phyloP scores from a whole-genome alignment of 2,329 filamentous ascomycete genomes.

The Pleoardoris graminearum region DNA sequence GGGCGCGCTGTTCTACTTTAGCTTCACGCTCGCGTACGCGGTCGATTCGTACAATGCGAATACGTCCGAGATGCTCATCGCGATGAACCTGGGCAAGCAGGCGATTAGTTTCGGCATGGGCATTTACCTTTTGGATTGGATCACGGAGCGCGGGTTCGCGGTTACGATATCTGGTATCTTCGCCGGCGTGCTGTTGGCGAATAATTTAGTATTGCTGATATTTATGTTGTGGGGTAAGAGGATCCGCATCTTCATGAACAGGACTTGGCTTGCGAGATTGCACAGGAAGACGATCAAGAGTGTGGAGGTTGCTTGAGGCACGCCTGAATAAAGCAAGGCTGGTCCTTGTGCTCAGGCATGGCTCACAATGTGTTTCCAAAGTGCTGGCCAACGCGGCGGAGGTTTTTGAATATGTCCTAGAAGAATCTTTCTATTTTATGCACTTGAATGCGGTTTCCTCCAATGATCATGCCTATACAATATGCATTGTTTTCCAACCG shows the following conservation, averaged over 20 bases:
- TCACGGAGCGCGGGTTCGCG: conserved; percentile 36
- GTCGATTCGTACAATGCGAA: conserved; percentile 63
- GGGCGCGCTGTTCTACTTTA: conserved; percentile 41
- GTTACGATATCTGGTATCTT: conserved; percentile 44
- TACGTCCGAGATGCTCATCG: conserved; percentile 64
- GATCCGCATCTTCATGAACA: conserved; percentile 33
- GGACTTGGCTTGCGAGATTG: conserved; percentile 38
- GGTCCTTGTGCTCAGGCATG: not conserved
- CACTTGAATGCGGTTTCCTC: too few relatives aligned
- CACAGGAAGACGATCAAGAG: conserved; percentile 29
- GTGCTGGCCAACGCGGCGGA: too few relatives aligned
- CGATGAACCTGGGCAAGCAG: conserved; percentile 45
- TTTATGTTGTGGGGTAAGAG: conserved; percentile 44
- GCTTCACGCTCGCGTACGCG: conserved; percentile 63
- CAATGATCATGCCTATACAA: too few relatives aligned
- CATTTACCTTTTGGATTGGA: conserved; percentile 44
- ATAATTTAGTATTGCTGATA: conserved; percentile 38
- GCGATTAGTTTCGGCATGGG: conserved; percentile 43
- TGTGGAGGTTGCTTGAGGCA: conserved; percentile 25
- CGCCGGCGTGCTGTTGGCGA: conserved; percentile 35
- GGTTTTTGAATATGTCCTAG: too few relatives aligned
- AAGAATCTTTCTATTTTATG: too few relatives aligned
- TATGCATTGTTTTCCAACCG: too few relatives aligned
- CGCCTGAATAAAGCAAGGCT: not conserved
- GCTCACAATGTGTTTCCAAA: too few relatives aligned